Percentiles rank a stretch among this genome's conserved stretches.
phyloP scores from a whole-genome alignment of 495 filamentous ascomycete species.

The Talaromyces wortmannii region DNA sequence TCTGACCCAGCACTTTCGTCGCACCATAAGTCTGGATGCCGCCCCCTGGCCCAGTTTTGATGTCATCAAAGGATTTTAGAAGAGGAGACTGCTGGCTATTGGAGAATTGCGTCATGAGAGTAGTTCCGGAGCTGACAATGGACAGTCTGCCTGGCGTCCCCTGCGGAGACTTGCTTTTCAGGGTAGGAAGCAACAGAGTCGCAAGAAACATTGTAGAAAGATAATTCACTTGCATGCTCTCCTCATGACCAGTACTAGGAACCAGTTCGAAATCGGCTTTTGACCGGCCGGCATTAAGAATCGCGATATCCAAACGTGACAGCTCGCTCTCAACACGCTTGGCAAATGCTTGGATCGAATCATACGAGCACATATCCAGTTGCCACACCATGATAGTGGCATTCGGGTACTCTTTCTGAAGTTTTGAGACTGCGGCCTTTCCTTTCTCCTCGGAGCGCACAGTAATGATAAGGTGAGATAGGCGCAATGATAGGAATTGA shows the following conservation, averaged over 20 bases:
- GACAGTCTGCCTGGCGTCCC: constrained; percentile 27
- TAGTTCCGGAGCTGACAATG: constrained; percentile 29
- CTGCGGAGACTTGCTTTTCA: constrained; percentile 25
- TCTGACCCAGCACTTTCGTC: constrained; percentile 33
- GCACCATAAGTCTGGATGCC: constrained; percentile 23
- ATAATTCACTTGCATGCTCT: constrained; percentile 35
- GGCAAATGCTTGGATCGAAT: constrained; percentile 35
- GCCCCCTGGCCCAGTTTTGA: constrained; percentile 17
- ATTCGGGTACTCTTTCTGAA: constrained; percentile 17
- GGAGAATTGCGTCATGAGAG: constrained; percentile 23
- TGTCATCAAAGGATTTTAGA: constrained; percentile 35
- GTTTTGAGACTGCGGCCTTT: constrained; percentile 20
- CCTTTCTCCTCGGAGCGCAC: constrained; percentile 39
- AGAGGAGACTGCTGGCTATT: constrained; percentile 23
- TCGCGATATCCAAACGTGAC: constrained; percentile 35
- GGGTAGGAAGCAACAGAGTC: constrained; percentile 40
- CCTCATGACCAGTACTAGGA: constrained; percentile 38
- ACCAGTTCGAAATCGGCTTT: constrained; percentile 19
- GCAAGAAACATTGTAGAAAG: constrained; percentile 33
- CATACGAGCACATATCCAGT: constrained; percentile 41
- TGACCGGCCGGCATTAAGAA: constrained; percentile 47
- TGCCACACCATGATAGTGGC: constrained; percentile 39
- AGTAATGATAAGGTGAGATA: constrained; percentile 41
- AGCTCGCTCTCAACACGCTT: constrained; percentile 18
- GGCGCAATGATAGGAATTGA: constrained; percentile 17